Percentiles rank a stretch among this genome's conserved stretches.
These are phyloP conservation scores for Arachnopeziza araneosa DNA, from an alignment of 2,329 filamentous ascomycete species.

Conservation along the genomic window DNA sequence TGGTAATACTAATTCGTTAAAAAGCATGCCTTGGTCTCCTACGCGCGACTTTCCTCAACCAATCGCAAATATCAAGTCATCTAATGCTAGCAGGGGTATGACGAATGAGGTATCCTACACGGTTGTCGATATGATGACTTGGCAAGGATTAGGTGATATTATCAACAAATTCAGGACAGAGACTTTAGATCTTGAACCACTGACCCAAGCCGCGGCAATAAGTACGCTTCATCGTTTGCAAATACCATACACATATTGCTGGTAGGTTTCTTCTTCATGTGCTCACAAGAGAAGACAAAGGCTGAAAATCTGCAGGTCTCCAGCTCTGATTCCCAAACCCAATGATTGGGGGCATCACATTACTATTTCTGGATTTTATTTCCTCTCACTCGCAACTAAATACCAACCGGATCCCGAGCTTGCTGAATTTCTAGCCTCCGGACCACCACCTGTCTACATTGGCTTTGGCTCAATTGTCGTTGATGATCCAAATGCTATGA, in stretches of 20 bases:
- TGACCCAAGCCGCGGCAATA: conserved; percentile 70
- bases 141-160: conserved; percentile 66
- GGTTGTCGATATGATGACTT: conserved; percentile 63
- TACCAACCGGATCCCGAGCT: conserved; percentile 64
- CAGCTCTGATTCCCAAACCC: conserved; percentile 71
- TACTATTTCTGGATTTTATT: conserved; percentile 71
- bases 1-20: background rate
- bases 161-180: conserved; percentile 67
- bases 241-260: conserved; percentile 69
- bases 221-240: conserved; percentile 64
- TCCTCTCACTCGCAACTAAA: conserved; percentile 60
- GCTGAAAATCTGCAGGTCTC: conserved; percentile 43
- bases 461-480: conserved; percentile 82
- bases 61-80: conserved; percentile 6
- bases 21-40: conserved; percentile 23
- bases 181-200: conserved; percentile 63
- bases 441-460: conserved; percentile 72
- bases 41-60: conserved; percentile 20
- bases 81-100: conserved; percentile 48
- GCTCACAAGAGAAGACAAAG: background rate
- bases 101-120: conserved; percentile 50
- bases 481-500: conserved; percentile 67
- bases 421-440: conserved; percentile 59
- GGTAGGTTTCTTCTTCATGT: conserved; percentile 37
- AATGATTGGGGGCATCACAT: conserved; percentile 70